Base-by-base conservation (phyloP, 441 rosid genomes). In the Biscutella auriculata region DNA sequence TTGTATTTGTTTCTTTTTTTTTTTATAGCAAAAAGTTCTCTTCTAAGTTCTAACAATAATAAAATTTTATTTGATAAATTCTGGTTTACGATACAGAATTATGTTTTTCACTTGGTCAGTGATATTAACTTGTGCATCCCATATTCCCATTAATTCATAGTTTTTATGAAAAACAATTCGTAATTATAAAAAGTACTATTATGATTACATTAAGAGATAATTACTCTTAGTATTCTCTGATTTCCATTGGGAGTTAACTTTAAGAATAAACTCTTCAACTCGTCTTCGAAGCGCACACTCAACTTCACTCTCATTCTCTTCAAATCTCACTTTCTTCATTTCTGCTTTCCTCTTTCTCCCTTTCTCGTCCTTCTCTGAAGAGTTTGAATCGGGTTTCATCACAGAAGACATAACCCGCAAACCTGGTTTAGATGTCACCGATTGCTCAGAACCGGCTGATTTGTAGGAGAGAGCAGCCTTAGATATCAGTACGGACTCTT, bases 231-330 rank as follows among this genome's bases (percentile, higher is more conserved):
- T 42, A 10, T 66, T 69, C 60, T 88, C 88, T 52, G 57, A 75
- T 51, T 56, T 78, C 94, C 93, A 77, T 63, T 72, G 82, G 27
- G 66, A 65, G 27, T 79, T 77, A 19, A 78, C 76, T 46, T 78
- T 77, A 10, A 69, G 66, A 15, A 83, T 85, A 40, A 85, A 83
- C 37, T 80, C 85, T 64, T 87, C 93, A 5, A 67, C 67, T 63
- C 79, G 72, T 78, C 68, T 82, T 44, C 73, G 63, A 52, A 84
- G 66, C 55, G 76, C 75, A 51, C 82, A 77, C 3, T 72, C 76
- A 2, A 55, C 63, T 7, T 67, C 80, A 5, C 58, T 43, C 54
- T 51, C 70, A 35, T 58, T 66, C 42, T 66, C 65, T 34, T 57
- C 70, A 25, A 66, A 42, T n/a, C n/a, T n/a, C n/a, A n/a, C n/a